phyloP scores from a whole-genome alignment of 805 yeast genomes.

The Kluyveromyces lactis region DNA sequence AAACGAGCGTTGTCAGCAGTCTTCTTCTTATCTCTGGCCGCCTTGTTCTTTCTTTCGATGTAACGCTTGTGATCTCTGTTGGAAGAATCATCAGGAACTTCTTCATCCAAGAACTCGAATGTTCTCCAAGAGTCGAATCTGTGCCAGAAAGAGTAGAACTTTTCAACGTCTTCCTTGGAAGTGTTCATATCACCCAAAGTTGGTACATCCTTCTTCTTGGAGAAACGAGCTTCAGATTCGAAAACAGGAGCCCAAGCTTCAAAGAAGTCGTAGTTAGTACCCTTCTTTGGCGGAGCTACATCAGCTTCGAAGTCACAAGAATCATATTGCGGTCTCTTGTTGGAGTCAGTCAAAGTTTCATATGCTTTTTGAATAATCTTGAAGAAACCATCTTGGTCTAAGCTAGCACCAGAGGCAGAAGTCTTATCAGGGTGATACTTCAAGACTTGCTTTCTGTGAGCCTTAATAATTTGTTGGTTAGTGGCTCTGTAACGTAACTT shows the following conservation, averaged over 20 bases:
- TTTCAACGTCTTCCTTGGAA: conserved; percentile 73
- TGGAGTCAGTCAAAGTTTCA: conserved; percentile 79
- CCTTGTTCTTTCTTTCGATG: conserved; percentile 94
- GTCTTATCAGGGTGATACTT: conserved; percentile 98
- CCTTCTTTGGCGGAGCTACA: conserved; percentile 66
- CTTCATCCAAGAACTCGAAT: conserved; percentile 96
- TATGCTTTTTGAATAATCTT: conserved; percentile 96
- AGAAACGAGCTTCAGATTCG: conserved; percentile 84
- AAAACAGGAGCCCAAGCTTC: conserved; percentile 92
- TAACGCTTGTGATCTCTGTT: conserved; percentile 99
- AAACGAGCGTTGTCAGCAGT: conserved; percentile 92
- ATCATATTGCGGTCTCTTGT: conserved; percentile 87
- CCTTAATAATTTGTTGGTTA: conserved; percentile 87
- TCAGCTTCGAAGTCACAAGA: conserved; percentile 88
- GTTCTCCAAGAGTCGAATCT: conserved; percentile 97
- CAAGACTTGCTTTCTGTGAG: conserved; percentile 93
- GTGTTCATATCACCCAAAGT: conserved; percentile 59
- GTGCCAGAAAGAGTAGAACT: conserved; percentile 86
- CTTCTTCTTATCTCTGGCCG: conserved; percentile 95
- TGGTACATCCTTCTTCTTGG: conserved; percentile 87
- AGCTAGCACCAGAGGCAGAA: conserved; percentile 74
- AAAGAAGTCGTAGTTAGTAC: conserved; percentile 69
- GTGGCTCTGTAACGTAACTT: conserved; percentile 87
- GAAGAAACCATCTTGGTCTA: conserved; percentile 93
- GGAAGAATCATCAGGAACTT: conserved; percentile 97